Evolutionary conservation across 768 basidiomycete genomes (phyloP), one percentile per base, ranked within the genome.

Genomic region (Naganishia vaughanmartiniae): DNA sequence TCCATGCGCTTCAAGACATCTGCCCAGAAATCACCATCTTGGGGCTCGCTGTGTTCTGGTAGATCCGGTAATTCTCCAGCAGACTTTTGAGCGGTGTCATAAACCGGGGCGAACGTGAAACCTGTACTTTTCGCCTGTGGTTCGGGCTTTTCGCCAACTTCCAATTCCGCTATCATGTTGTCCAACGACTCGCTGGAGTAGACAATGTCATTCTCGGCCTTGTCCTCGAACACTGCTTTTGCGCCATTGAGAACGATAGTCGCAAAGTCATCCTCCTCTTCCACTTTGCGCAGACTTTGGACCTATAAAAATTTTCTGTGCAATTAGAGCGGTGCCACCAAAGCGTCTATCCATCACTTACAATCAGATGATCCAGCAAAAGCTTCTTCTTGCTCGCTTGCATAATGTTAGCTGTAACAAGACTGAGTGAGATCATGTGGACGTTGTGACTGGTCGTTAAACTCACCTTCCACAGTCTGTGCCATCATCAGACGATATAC

Each of bases 401-500:
- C 81, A 95, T 85, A 75, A 96, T 97, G 54, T 89, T 89, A 76
- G 96, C 93, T 95, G 75, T 24, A 31, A 57, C 71, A 51, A 10
- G 56, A 14, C 30, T 46, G 4, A 54, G 1, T 19, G 36, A 53
- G 33, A 24, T 19, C 42, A 42, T 7, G 15, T 74, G 45, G 67
- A 51, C 31, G n/a, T 26, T 21, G 48, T 21, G 5, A 33, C 12
- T 28, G 28, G 36, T 36, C 24, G 51, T 21, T 1, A 42, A 6
- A 51, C 80, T 69, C 66, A 88, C 91, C 92, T 86, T 94, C 92
- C 14, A 94, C 92, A 9, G 93, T 92, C 68, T 90, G 89, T 80
- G 95, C 95, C 67, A 92, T 87, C 91, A 98, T 93, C 51, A 99
- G 82, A 78, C 95, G 97, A 85, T 97, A 95, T 30, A 95, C 93